Conservation (phyloP, 129 eudicot species). For the Chrysanthemum makinoi region DNA sequence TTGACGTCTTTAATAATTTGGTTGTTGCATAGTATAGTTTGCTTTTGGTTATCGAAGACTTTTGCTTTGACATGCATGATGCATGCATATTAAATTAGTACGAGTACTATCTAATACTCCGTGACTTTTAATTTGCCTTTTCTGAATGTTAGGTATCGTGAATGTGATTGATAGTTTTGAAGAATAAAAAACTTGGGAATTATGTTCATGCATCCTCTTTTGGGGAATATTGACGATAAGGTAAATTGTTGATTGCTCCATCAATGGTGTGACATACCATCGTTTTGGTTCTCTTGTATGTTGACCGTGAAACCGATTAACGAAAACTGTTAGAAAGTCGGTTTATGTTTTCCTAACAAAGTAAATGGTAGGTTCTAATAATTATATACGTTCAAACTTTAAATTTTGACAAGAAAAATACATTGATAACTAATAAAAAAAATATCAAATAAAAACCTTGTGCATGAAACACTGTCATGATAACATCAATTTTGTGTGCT, state of each 20-base stretch:
- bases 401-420: too few relatives aligned
- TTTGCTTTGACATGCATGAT: conserved; percentile 27
- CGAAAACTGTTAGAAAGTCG: too few relatives aligned
- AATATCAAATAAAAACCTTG: too few relatives aligned
- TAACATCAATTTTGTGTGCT: too few relatives aligned
- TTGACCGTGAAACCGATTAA: too few relatives aligned
- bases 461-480: too few relatives aligned
- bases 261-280: background rate
- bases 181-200: background rate
- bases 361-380: too few relatives aligned
- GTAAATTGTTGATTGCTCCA: too few relatives aligned
- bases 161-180: conserved; percentile 7
- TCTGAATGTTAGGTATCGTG: conserved; percentile 20
- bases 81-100: conserved; percentile 17
- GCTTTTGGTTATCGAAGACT: conserved; percentile 7
- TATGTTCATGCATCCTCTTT: background rate
- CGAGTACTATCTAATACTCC: background rate
- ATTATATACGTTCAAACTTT: too few relatives aligned
- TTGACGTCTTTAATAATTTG: conserved; percentile 21
- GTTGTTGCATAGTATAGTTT: conserved; percentile 8
- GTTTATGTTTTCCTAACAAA: too few relatives aligned
- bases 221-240: background rate
- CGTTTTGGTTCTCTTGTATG: background rate
- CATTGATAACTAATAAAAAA: too few relatives aligned
- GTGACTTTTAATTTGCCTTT: conserved; percentile 5